Evolutionary conservation across 495 filamentous ascomycete species (phyloP), one percentile per base, ranked within the genome.

Genomic region (Aspergillus asperescens): DNA sequence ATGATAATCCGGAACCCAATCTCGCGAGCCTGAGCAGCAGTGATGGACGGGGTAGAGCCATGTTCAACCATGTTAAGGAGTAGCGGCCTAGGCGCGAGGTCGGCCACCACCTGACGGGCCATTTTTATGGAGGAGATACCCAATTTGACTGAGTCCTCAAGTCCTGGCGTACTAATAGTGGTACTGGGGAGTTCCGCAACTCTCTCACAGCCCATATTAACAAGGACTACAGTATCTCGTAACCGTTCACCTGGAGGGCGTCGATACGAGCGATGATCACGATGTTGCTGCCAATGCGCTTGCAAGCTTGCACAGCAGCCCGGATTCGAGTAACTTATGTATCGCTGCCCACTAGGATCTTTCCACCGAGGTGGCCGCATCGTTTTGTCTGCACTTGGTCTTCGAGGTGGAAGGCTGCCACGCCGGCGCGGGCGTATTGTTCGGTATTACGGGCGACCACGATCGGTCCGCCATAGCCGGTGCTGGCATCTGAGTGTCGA

Each of bases 401-500:
- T 65, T 90, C 85, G 59, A 89, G 76, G 61, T 89, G 84, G 54
- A 88, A 75, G 28, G 72, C 86, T 3, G 86, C 85, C 0, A 88
- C 81, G 35, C 83, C 83, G 7, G 82, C 74, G 7, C 77, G 75
- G 19, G 80, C 78, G 64, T 88, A 89, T 53, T 81, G 74, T 52
- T 77, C 71, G 15, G 84, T 78, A 1, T 83, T 82, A 31, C 79
- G 74, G 13, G 78, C 71, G 19, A 88, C 78, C 76, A 84, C 85
- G 48, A 86, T 72, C 5, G 81, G 79, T 0, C 79, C 82, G 51
- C 82, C 82, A 61, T 80, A 85, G 31, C 82, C 82, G 22, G 81
- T 84, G 65, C 88, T 85, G 24, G 82, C 83, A 59, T 88, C 85
- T 48, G 84, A 83, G 58, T 84, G 65, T 89, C 85, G 24, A 81